A percentile compares a stretch with the other conserved stretches of the same genome.
phyloP scores from a whole-genome alignment of 2,329 filamentous ascomycete species.

The Pleoardoris graminearum region DNA sequence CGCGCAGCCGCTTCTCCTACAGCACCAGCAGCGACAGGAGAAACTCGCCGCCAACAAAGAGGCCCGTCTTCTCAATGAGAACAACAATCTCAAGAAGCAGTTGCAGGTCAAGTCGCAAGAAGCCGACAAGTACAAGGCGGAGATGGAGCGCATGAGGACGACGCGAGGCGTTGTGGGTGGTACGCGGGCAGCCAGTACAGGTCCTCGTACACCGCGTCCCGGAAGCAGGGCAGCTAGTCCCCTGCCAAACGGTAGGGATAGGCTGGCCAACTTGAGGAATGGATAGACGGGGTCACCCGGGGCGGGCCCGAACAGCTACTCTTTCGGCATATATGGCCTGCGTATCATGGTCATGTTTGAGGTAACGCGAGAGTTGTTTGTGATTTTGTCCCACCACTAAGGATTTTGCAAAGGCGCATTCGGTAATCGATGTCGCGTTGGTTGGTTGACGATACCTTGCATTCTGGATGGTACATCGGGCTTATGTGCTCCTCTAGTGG shows the following conservation, averaged over 20 bases:
- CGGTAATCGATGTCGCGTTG: no score
- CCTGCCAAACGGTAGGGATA: constrained; percentile 16
- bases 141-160: constrained; percentile 20
- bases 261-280: constrained; percentile 32
- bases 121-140: constrained; percentile 7
- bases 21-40: constrained; percentile 21
- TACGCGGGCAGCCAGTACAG: constrained; percentile 34
- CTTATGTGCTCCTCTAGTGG: no score
- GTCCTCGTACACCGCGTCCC: constrained; percentile 30
- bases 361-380: no score
- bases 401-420: no score
- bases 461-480: no score
- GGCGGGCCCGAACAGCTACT: no score
- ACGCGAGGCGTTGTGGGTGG: constrained; percentile 28
- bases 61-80: constrained; percentile 13
- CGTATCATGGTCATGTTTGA: no score
- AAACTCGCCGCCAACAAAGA: constrained; percentile 14
- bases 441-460: no score
- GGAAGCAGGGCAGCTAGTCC: constrained; percentile 37
- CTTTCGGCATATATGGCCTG: no score
- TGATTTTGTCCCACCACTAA: no score
- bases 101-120: constrained; percentile 32
- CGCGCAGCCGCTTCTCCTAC: constrained; percentile 19
- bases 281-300: no score
- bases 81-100: constrained; percentile 17